A percentile compares a stretch with the other conserved stretches of the same genome.
Evolutionary conservation across 352 stramenopile species (phyloP).

Genomic region (Albugo laibachii): DNA sequence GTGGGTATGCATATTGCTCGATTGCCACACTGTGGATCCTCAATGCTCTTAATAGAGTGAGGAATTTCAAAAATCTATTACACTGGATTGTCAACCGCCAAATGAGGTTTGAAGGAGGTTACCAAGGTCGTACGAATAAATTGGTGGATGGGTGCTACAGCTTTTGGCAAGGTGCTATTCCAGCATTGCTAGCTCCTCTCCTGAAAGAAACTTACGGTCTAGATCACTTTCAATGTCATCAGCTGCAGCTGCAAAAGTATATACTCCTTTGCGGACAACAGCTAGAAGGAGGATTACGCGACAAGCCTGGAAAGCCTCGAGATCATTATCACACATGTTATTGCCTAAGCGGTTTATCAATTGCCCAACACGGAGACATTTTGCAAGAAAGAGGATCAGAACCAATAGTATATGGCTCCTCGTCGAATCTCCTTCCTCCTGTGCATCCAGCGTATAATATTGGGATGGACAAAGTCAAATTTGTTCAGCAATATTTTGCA

Average conservation of each 20-base stretch:
- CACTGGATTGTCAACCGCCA: constrained; percentile 88
- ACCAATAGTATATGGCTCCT: constrained; percentile 29
- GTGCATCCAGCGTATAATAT: constrained; percentile 91
- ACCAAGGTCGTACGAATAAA: constrained; percentile 95
- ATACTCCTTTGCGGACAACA: constrained; percentile 90
- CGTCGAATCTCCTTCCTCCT: constrained; percentile 45
- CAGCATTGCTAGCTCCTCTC: constrained; percentile 49
- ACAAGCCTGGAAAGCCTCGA: constrained; percentile 88
- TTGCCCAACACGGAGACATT: constrained; percentile 77
- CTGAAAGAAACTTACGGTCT: constrained; percentile 16
- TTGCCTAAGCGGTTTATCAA: constrained; percentile 90
- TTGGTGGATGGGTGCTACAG: constrained; percentile 99
- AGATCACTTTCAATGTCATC: constrained; percentile 44
- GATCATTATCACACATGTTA: constrained; percentile 99
- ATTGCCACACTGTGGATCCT: constrained; percentile 89
- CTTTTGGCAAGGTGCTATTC: constrained; percentile 94
- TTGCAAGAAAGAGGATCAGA: background rate
- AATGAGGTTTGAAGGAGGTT: constrained; percentile 85
- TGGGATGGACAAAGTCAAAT: constrained; percentile 55
- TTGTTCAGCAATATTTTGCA: constrained; percentile 46
- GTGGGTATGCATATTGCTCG: constrained; percentile 96
- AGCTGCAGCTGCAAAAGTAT: constrained; percentile 74
- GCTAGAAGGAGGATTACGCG: constrained; percentile 80
- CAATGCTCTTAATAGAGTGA: constrained; percentile 28
- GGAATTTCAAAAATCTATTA: constrained; percentile 28